These are phyloP conservation scores for Evansstolkia leycettana DNA, from an alignment of 495 filamentous ascomycete genomes.

Conservation along the genomic window DNA sequence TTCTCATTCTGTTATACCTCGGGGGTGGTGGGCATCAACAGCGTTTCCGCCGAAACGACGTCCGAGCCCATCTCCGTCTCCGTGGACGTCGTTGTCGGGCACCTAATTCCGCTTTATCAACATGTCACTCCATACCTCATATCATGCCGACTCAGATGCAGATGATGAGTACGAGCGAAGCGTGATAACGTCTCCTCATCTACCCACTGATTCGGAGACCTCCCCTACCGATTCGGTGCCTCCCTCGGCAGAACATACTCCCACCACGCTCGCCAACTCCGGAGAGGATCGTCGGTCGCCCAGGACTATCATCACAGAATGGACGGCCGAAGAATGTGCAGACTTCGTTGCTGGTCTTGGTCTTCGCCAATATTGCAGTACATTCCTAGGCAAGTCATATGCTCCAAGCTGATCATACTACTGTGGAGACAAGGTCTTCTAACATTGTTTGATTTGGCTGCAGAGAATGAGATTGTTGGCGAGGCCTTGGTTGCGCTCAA, in stretches of 20 bases:
- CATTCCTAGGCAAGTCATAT: conserved; percentile 56
- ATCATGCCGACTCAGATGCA: conserved; percentile 78
- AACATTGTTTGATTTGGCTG: neutral
- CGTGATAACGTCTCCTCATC: conserved; percentile 57
- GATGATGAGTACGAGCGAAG: conserved; percentile 91
- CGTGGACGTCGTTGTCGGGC: neutral
- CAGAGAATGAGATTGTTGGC: conserved; percentile 89
- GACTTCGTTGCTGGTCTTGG: conserved; percentile 73
- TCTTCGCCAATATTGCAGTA: conserved; percentile 69
- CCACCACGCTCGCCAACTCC: conserved; percentile 66
- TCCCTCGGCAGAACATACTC: conserved; percentile 74
- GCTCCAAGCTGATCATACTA: no score
- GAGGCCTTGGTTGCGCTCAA: conserved; percentile 80
- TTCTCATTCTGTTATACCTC: no score
- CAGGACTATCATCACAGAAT: conserved; percentile 71
- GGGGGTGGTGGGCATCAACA: no score
- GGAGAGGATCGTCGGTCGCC: conserved; percentile 58
- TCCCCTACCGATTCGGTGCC: conserved; percentile 75
- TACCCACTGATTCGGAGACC: conserved; percentile 64
- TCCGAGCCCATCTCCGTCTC: no score
- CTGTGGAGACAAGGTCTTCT: neutral
- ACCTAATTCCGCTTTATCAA: conserved; percentile 1
- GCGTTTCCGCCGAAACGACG: no score
- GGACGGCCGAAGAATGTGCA: conserved; percentile 79
- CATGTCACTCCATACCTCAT: conserved; percentile 42